A percentile compares a stretch with the other conserved stretches of the same genome.
phyloP scores from a whole-genome alignment of 345 rosid species.

The Cardamine resedifolia region DNA sequence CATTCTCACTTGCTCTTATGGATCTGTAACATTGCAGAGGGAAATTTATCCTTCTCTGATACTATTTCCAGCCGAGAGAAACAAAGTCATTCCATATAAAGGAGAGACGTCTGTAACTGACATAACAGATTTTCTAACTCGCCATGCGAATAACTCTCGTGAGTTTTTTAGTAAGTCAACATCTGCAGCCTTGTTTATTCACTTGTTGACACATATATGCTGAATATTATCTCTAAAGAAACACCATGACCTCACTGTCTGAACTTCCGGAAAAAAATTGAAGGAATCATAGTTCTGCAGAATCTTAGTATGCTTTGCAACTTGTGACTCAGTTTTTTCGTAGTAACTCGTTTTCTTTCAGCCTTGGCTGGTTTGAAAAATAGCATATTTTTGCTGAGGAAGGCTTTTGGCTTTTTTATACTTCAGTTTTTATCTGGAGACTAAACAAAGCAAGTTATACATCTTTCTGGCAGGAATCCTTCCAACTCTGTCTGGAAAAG shows the following conservation, averaged over 20 bases:
- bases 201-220: not conserved
- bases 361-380: conserved; percentile 2
- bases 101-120: conserved; percentile 74
- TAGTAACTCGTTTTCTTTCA: not conserved
- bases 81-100: conserved; percentile 51
- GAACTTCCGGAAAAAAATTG: not conserved
- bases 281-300: not conserved
- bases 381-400: not conserved
- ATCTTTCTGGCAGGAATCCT: conserved; percentile 50
- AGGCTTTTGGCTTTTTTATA: not conserved
- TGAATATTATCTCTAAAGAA: not conserved
- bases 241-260: conserved; percentile 7
- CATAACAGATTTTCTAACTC: conserved; percentile 66
- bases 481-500: conserved; percentile 40
- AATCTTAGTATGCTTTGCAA: conserved; percentile 1
- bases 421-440: not conserved
- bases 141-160: conserved; percentile 56
- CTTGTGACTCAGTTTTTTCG: not conserved
- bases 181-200: conserved; percentile 4
- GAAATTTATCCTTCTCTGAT: conserved; percentile 80
- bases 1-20: conserved; percentile 10
- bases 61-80: conserved; percentile 77
- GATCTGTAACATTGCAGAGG: conserved; percentile 52
- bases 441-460: conserved; percentile 23
- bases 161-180: conserved; percentile 51